Evolutionary conservation across 1,139 yeast species (phyloP).

Genomic region (Hemisphaericaspora xylofermentans): DNA sequence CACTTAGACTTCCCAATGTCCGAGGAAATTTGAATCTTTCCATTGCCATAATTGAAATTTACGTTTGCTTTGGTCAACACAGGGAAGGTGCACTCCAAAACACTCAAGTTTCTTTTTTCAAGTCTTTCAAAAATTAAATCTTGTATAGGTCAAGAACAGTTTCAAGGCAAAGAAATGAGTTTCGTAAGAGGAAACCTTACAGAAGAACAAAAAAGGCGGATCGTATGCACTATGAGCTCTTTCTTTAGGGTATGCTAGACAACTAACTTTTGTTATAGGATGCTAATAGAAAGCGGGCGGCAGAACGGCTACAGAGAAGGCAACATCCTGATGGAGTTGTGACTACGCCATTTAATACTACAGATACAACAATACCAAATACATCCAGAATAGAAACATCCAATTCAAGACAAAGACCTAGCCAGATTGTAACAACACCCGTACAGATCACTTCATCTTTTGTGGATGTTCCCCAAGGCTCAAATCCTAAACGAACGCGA

Average conservation of each 20-base stretch:
- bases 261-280: constrained; percentile 37
- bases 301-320: constrained; percentile 53
- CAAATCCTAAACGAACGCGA: constrained; percentile 19
- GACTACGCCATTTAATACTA: constrained; percentile 15
- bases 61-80: too few species aligned
- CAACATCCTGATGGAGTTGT: constrained; percentile 22
- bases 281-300: constrained; percentile 57
- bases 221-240: constrained; percentile 12
- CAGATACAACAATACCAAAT: constrained; percentile 16
- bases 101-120: neutral
- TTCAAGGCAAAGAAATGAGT: constrained; percentile 21
- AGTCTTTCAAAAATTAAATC: neutral
- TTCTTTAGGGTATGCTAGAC: neutral
- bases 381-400: neutral
- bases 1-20: too few species aligned
- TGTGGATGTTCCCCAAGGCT: constrained; percentile 13
- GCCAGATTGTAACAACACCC: constrained; percentile 13
- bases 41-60: too few species aligned
- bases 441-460: constrained; percentile 15
- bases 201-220: constrained; percentile 26
- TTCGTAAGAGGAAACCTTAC: constrained; percentile 23
- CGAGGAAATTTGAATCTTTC: too few species aligned
- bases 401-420: constrained; percentile 7
- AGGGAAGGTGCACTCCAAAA: too few species aligned
- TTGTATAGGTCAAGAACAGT: too few species aligned